phyloP scores from a whole-genome alignment of 352 stramenopile species.

The Phytophthora kernoviae region DNA sequence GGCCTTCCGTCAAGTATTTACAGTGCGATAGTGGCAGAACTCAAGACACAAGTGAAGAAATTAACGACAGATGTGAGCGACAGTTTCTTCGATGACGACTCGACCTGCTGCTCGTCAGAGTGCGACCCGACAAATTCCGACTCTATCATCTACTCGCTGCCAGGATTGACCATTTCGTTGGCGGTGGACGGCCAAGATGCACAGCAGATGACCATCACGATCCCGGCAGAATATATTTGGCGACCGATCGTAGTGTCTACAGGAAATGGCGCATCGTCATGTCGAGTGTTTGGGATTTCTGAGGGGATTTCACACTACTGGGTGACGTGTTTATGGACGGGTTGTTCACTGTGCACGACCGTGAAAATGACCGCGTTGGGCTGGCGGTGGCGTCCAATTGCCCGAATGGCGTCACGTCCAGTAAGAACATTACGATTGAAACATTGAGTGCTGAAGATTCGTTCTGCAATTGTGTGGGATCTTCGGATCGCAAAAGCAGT shows the following conservation, averaged over 20 bases:
- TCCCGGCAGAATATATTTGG: slow-evolving; percentile 86
- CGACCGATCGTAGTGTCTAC: slow-evolving; percentile 67
- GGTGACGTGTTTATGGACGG: slow-evolving; percentile 89
- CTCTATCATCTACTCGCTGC: slow-evolving; percentile 67
- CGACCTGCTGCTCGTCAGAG: slow-evolving; percentile 65
- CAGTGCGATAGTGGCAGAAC: slow-evolving; percentile 51
- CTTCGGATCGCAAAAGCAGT: slow-evolving; percentile 58
- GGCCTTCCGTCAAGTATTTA: slow-evolving; percentile 74
- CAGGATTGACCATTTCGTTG: slow-evolving; percentile 64
- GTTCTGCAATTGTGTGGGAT: slow-evolving; percentile 73
- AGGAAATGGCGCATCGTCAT: slow-evolving; percentile 43
- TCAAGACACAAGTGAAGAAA: slow-evolving; percentile 59
- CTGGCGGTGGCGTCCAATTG: slow-evolving; percentile 74
- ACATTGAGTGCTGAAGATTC: slow-evolving; percentile 35
- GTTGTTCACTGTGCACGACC: slow-evolving; percentile 82
- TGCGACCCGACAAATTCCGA: slow-evolving; percentile 71
- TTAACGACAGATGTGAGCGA: slow-evolving; percentile 45
- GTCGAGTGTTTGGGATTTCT: slow-evolving; percentile 83
- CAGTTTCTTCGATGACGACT: slow-evolving; percentile 74
- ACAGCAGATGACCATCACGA: slow-evolving; percentile 74
- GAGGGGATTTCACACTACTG: slow-evolving; percentile 77
- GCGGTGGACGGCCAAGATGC: slow-evolving; percentile 49
- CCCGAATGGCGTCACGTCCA: slow-evolving; percentile 68
- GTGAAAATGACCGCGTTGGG: slow-evolving; percentile 54
- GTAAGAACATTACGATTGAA: slow-evolving; percentile 71